These are phyloP conservation scores for Smallanthus sonchifolius DNA, from an alignment of 129 eudicot species.

Conservation along the genomic window DNA sequence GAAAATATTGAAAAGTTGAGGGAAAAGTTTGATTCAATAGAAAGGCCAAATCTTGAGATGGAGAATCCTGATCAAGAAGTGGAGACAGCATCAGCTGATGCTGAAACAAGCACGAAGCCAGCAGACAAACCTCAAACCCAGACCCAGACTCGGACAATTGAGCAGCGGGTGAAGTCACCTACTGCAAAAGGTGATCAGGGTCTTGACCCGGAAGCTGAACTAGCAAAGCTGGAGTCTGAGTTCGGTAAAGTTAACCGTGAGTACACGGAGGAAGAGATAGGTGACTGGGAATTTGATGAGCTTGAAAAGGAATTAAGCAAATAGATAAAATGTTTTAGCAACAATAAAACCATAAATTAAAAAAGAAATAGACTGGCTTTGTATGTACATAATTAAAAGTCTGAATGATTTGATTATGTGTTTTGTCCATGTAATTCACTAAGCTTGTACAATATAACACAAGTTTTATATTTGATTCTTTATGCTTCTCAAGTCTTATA, in stretches of 20 bases:
- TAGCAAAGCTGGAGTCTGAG: constrained; percentile 84
- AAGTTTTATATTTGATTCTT: constrained; percentile 18
- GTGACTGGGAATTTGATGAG: constrained; percentile 96
- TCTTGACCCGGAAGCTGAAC: constrained; percentile 67
- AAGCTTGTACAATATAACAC: constrained; percentile 31
- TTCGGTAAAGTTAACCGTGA: constrained; percentile 68
- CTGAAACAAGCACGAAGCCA: constrained; percentile 37
- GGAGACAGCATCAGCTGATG: constrained; percentile 23
- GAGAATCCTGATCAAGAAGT: constrained; percentile 51
- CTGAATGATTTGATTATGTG: constrained; percentile 22
- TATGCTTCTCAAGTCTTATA: neutral
- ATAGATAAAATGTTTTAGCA: neutral
- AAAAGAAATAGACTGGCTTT: constrained; percentile 7
- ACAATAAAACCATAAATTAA: constrained; percentile 20
- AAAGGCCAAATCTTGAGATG: constrained; percentile 75
- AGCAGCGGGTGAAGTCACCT: constrained; percentile 29
- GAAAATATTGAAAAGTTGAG: constrained; percentile 75
- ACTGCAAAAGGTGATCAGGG: constrained; percentile 41
- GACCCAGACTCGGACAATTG: constrained; percentile 20
- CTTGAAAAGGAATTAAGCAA: constrained; percentile 77
- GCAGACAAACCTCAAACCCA: constrained; percentile 33
- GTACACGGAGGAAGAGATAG: constrained; percentile 73
- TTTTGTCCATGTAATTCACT: constrained; percentile 14
- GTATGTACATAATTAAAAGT: constrained; percentile 29
- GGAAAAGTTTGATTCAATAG: constrained; percentile 76